Base-by-base conservation (phyloP, 805 yeast genomes). In the Sungouiella blattae region DNA sequence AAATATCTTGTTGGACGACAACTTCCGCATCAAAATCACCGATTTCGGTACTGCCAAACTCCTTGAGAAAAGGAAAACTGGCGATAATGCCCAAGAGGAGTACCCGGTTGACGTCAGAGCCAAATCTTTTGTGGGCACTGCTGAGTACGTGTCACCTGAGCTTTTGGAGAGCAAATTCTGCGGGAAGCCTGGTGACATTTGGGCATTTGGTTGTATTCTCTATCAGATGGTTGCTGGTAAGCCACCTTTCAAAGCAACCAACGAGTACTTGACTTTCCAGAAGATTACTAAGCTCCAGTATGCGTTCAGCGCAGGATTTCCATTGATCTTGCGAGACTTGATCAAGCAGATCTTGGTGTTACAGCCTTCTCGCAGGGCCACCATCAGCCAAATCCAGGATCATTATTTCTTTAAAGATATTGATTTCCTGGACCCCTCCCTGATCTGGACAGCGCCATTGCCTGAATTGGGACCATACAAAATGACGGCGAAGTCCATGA, bases 31-130 rank as follows among this genome's bases (percentile, higher is more conserved):
- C 26, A 82, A 78, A 56, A 70, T 85, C 24, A 85, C 95, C 1
- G 95, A 85, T 62, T 85, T 85, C 56, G 95, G 95, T 17, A 85
- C 95, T 0, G 94, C 94, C 0, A 79, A 81, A 47, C 59, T 85
- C 30, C 57, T 85, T 18, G 86, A 82, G n/a, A 64, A 65, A 37
- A 63, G 63, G 22, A 67, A 58, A 2, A 44, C 52, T 36, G 62
- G 53, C 13, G 60, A 69, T n/a, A 46, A 47, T 8, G 47, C 25
- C 9, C 41, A 43, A 14, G 78, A 74, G 25, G 64, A 60, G 7
- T 83, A 78, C 50, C 88, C 89, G 7, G 52, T 71, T 11, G 83
- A 83, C 49, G 77, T 79, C 1, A 70, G 78, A 48, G 88, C 93
- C 5, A 80, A 75, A 45, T 84, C 93, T 0, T 85, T 85, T 61